Percentiles rank a stretch among this genome's conserved stretches.
These are phyloP conservation scores for Danielia oregonensis DNA, from an alignment of 805 yeast species.

Conservation along the genomic window DNA sequence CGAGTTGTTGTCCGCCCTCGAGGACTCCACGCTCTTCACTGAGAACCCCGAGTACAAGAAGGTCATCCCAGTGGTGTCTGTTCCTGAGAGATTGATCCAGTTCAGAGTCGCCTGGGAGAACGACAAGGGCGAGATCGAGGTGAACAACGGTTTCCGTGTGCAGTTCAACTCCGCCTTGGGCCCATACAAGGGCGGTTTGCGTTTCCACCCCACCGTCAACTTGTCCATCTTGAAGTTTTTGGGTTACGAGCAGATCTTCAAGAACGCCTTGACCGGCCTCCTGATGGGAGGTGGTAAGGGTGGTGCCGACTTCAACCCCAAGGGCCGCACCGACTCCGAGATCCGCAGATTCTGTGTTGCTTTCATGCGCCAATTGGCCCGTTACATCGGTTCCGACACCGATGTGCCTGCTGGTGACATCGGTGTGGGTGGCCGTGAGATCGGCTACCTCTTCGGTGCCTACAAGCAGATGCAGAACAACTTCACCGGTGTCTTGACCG, in stretches of 20 bases:
- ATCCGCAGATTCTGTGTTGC: slow-evolving; percentile 95
- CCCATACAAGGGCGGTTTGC: slow-evolving; percentile 98
- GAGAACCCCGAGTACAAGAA: slow-evolving; percentile 87
- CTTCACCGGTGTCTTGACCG: slow-evolving; percentile 97
- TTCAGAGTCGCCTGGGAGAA: slow-evolving; percentile 98
- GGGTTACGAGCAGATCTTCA: slow-evolving; percentile 98
- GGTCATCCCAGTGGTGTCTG: slow-evolving; percentile 83
- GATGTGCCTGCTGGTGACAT: slow-evolving; percentile 99
- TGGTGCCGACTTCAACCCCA: slow-evolving; percentile 97
- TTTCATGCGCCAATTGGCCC: slow-evolving; percentile 91
- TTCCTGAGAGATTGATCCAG: slow-evolving; percentile 94
- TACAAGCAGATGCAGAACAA: slow-evolving; percentile 87
- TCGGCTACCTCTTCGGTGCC: slow-evolving; percentile 95
- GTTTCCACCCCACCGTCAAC: slow-evolving; percentile 97
- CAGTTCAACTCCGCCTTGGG: slow-evolving; percentile 98
- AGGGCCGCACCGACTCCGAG: slow-evolving; percentile 88
- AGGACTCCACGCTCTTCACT: slow-evolving; percentile 86
- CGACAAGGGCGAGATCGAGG: slow-evolving; percentile 86
- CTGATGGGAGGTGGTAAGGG: slow-evolving; percentile 99
- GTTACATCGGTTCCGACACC: slow-evolving; percentile 95
- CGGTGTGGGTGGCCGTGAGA: slow-evolving; percentile 96
- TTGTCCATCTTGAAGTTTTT: slow-evolving; percentile 91
- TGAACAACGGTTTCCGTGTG: slow-evolving; percentile 96
- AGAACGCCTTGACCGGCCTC: slow-evolving; percentile 95
- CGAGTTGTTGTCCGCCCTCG: slow-evolving; percentile 83